Evolutionary conservation across 768 basidiomycete species (phyloP), one percentile per base, ranked within the genome.

Genomic region (Mycena sanguinolenta): DNA sequence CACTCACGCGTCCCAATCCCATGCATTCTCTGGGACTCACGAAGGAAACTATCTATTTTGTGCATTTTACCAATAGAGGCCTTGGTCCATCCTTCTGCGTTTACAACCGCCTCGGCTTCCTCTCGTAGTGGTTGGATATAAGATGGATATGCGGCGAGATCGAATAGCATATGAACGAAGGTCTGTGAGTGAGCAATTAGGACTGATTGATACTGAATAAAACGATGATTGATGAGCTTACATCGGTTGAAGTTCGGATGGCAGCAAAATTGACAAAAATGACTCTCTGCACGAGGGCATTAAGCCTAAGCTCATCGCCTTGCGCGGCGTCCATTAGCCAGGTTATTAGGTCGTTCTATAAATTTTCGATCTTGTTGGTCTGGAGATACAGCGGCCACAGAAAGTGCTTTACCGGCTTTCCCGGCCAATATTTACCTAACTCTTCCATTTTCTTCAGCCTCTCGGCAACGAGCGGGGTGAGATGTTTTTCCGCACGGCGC

Each of bases 321-420:
- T 73, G 46, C 0, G 82, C 81, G 12, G 74, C 73, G 49, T 80
- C 81, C 49, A 84, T 76, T 14, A 83, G 67, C 84, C 84, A 85
- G 55, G 79, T 77, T 2, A 85, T 76, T 32, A 84, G 65, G 67
- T 85, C 83, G 59, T 80, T 81, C n/a, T n/a, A n/a, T n/a, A n/a
- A n/a, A n/a, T n/a, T n/a, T n/a, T n/a, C n/a, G n/a, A n/a, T n/a
- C n/a, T n/a, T n/a, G n/a, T n/a, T n/a, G n/a, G n/a, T n/a, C n/a
- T n/a, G n/a, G n/a, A n/a, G n/a, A n/a, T n/a, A n/a, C n/a, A n/a
- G n/a, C n/a, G n/a, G n/a, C n/a, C n/a, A n/a, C n/a, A n/a, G n/a
- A n/a, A n/a, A n/a, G n/a, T n/a, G n/a, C n/a, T n/a, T n/a, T n/a
- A n/a, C n/a, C 55, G 70, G 70, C 65, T 64, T 71, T 17, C 65